Evolutionary conservation across 306 rosid genomes (phyloP), one percentile per base, ranked within the genome.

Genomic region (Cucurbita moschata): DNA sequence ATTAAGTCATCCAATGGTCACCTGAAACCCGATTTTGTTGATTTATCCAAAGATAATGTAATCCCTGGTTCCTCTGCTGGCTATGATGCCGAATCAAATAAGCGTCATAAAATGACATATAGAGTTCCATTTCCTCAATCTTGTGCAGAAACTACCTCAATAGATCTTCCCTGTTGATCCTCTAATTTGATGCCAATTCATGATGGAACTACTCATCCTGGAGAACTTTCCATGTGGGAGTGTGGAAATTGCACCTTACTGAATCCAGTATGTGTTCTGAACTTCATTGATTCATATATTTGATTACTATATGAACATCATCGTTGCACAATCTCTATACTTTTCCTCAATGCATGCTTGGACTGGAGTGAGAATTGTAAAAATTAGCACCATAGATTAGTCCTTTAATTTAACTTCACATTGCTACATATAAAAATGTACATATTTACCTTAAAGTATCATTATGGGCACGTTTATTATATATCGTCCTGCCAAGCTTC

Each of bases 221-320:
- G 73, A 69, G 87, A 87, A 85, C 64, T 68, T 82, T 81, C 81
- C 73, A 76, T 67, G 88, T 93, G 98, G 98, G 85, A 83, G 73
- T 93, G 98, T 56, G 77, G 69, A 55, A 82, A 65, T 39, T 93
- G 98, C 93, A 93, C 98, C 74, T 82, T 93, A 46, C 77, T 90
- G 77, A 93, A 93, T 82, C 86, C 81, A 5, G 98, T 90, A 87
- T 82, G 92, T 78, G 52, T 79, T 51, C 61, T 70, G 35, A 30
- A 30, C 35, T 30, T 30, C 0, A 30, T 30, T 30, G 35, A 47
- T 63, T 70, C 38, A 55, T 61, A 13, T 47, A 14, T 50, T 70
- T 37, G 4, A 50, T 30, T 47, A 38, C 59, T 8, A 50, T 4
- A 49, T 30, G 46, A 70, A 50, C 51, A 40, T 64, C 19, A 64